A percentile compares a stretch with the other conserved stretches of the same genome.
Conservation (phyloP, 495 filamentous ascomycete genomes). For the Penicillium simplicissimum region DNA sequence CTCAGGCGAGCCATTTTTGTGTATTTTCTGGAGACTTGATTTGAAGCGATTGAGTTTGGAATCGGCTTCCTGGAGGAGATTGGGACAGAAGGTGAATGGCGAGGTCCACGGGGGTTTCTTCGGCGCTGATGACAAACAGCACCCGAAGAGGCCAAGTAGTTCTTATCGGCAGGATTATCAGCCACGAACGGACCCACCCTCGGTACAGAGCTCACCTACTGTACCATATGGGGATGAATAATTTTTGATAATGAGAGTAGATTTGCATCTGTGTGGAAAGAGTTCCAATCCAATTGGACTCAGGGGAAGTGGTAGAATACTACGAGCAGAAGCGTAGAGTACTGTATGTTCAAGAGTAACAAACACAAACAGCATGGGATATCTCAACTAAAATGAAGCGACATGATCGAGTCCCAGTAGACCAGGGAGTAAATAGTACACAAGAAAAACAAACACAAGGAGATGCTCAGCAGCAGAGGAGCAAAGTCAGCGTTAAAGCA, state of each 20-base stretch:
- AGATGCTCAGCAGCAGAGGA: not conserved
- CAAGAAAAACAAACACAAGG: not conserved
- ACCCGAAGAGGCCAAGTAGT: constrained; percentile 12
- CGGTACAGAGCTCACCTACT: too few species aligned
- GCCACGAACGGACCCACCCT: too few species aligned
- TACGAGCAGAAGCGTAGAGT: too few species aligned
- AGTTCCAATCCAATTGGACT: too few species aligned
- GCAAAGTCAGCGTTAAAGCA: not conserved
- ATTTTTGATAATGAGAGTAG: too few species aligned
- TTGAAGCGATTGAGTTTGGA: not conserved
- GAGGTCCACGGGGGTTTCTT: not conserved
- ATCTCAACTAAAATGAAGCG: constrained; percentile 19
- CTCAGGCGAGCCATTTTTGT: constrained; percentile 50
- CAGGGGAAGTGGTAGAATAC: too few species aligned
- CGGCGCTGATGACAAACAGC: constrained; percentile 13
- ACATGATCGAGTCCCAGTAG: constrained; percentile 1
- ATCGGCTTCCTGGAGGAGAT: constrained; percentile 1
- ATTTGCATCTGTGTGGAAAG: too few species aligned
- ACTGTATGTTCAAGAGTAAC: not conserved
- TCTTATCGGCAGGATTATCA: constrained; percentile 4
- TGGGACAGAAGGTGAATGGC: not conserved
- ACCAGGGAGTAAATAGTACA: not conserved
- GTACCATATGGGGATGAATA: too few species aligned
- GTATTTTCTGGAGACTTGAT: not conserved
- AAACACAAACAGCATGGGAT: constrained; percentile 32